Base-by-base conservation (phyloP, 768 basidiomycete species). In the Mycena rebaudengoi region DNA sequence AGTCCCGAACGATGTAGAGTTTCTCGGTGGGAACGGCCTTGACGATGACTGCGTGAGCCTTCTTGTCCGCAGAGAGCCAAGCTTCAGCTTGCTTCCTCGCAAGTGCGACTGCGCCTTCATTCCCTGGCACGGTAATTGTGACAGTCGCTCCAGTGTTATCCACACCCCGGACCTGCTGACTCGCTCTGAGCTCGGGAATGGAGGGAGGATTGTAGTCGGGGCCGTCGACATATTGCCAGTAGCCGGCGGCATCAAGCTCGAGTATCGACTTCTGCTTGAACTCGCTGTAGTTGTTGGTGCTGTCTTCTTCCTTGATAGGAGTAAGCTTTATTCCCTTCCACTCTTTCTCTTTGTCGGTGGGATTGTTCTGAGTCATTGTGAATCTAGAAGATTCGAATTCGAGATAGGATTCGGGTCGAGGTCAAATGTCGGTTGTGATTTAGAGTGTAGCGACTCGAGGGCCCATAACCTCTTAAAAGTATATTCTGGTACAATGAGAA, bases 211-310 rank as follows among this genome's bases (percentile, higher is more conserved):
- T n/a, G n/a, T n/a, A n/a, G n/a, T n/a, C n/a, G n/a, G n/a, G n/a
- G n/a, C n/a, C n/a, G n/a, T n/a, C n/a, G n/a, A n/a, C n/a, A n/a
- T n/a, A n/a, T n/a, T n/a, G n/a, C n/a, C n/a, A n/a, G n/a, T n/a
- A n/a, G n/a, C n/a, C n/a, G n/a, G n/a, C n/a, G n/a, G n/a, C n/a
- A n/a, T n/a, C n/a, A n/a, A n/a, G n/a, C n/a, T n/a, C n/a, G n/a
- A n/a, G n/a, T 56, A 13, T 33, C 0, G 60, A 41, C 30, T 62
- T 62, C 4, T 14, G 33, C n/a, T 62, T 44, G 32, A 54, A 62
- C 20, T 62, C 60, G 33, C 25, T 35, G 23, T 39, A 62, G 29
- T 55, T 54, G 43, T 44, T 44, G 43, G 8, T 40, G 37, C 5
- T 12, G 4, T 43, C 54, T 14, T 56, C 54, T 21, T 40, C 54